These are phyloP conservation scores for Taxillus chinensis DNA, from an alignment of 164 flowering plant species.

Conservation along the genomic window DNA sequence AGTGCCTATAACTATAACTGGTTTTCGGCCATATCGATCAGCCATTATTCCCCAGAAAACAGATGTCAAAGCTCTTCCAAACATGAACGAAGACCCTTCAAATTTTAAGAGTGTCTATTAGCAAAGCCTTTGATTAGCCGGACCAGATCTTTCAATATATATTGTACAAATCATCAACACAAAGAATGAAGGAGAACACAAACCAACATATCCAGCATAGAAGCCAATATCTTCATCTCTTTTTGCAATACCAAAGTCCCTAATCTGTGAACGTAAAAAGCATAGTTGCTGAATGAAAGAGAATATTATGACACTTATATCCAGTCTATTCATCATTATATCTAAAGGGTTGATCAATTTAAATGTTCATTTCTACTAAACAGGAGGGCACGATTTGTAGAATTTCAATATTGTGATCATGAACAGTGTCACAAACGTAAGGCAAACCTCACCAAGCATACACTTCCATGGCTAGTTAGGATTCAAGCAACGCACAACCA, in stretches of 20 bases:
- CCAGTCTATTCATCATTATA: no score
- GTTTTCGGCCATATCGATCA: conserved; percentile 81
- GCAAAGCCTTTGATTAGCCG: no score
- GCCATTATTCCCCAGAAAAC: conserved; percentile 71
- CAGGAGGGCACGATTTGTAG: no score
- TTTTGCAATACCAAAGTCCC: conserved; percentile 61
- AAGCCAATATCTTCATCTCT: conserved; percentile 66
- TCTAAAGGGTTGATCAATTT: no score
- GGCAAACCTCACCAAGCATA: no score
- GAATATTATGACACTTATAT: no score
- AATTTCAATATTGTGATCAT: no score
- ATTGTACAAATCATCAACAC: background rate
- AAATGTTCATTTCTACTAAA: no score
- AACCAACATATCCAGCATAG: conserved; percentile 76
- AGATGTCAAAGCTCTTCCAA: conserved; percentile 82
- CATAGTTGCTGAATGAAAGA: background rate
- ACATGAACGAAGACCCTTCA: conserved; percentile 63
- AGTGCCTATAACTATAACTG: conserved; percentile 54
- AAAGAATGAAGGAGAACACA: conserved; percentile 6
- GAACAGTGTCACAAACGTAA: no score
- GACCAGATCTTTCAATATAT: no score
- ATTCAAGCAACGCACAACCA: no score
- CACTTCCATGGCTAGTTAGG: no score
- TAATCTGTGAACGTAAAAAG: conserved; percentile 29
- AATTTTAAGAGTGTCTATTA: background rate